Percentiles rank a stretch among this genome's conserved stretches.
Evolutionary conservation across 2,329 filamentous ascomycete genomes (phyloP).

Genomic region (Colletotrichum caudatum): DNA sequence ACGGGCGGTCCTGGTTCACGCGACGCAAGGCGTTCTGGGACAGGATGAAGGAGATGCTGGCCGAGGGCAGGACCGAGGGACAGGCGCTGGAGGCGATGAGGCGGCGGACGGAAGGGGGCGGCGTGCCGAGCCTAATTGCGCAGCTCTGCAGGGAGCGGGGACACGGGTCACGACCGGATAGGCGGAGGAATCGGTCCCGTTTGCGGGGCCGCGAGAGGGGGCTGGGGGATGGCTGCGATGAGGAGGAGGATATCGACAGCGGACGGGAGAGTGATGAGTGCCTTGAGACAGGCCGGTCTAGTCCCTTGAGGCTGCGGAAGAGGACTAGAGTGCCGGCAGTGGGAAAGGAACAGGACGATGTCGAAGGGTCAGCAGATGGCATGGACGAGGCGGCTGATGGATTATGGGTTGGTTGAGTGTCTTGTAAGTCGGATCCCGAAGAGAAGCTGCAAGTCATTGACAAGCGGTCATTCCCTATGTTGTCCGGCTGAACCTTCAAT

Average conservation of each 20-base stretch:
- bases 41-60: conserved; percentile 29
- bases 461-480: background rate
- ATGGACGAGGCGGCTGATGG: background rate
- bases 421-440: background rate
- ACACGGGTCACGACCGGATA: background rate
- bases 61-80: conserved; percentile 22
- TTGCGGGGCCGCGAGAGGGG: background rate
- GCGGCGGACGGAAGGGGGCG: background rate
- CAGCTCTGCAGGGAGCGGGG: conserved; percentile 17
- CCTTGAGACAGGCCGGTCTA: background rate
- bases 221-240: background rate
- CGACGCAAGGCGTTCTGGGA: conserved; percentile 39
- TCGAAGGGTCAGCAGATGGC: background rate
- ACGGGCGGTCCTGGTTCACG: conserved; percentile 39
- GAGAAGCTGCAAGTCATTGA: background rate
- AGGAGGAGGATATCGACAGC: background rate
- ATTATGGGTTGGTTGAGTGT: background rate
- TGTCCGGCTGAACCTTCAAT: background rate
- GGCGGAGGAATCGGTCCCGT: background rate
- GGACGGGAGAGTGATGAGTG: background rate
- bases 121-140: conserved; percentile 25
- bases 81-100: conserved; percentile 27
- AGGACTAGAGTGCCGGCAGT: background rate
- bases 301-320: background rate
- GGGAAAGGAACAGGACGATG: background rate